Evolutionary conservation across 192 early-diverging fungal genomes (phyloP).

Genomic region (Backusella liffmaniae): DNA sequence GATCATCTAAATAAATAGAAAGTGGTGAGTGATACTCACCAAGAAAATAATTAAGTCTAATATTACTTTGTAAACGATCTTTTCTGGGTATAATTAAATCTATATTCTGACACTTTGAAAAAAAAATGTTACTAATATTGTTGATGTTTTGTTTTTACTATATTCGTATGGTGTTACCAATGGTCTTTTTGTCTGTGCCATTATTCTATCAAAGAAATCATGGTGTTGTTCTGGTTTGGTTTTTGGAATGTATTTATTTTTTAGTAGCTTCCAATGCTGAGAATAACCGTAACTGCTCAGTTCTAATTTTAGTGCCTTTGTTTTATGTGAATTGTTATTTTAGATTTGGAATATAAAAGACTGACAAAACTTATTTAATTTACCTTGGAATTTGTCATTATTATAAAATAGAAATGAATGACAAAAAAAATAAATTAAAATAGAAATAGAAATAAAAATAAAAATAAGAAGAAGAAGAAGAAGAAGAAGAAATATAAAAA

Average conservation of each 20-base stretch:
- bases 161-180: neutral
- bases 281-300: conserved; percentile 21
- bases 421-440: neutral
- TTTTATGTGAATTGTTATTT: neutral
- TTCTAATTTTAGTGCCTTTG: conserved; percentile 18
- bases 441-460: neutral
- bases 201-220: conserved; percentile 9
- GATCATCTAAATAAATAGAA: conserved; percentile 3
- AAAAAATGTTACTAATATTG: neutral
- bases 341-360: neutral
- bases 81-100: conserved; percentile 26
- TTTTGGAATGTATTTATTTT: conserved; percentile 16
- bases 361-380: neutral
- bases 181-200: conserved; percentile 5
- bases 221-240: neutral
- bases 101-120: conserved; percentile 21
- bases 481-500: neutral
- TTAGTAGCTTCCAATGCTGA: conserved; percentile 29
- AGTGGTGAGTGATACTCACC: neutral
- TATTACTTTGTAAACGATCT: conserved; percentile 11
- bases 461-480: neutral
- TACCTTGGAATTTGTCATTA: neutral
- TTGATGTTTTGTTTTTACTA: neutral
- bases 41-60: neutral
- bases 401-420: neutral